These are phyloP conservation scores for Mycosphaerella sp. DNA, from an alignment of 2,329 filamentous ascomycete genomes.

Conservation along the genomic window DNA sequence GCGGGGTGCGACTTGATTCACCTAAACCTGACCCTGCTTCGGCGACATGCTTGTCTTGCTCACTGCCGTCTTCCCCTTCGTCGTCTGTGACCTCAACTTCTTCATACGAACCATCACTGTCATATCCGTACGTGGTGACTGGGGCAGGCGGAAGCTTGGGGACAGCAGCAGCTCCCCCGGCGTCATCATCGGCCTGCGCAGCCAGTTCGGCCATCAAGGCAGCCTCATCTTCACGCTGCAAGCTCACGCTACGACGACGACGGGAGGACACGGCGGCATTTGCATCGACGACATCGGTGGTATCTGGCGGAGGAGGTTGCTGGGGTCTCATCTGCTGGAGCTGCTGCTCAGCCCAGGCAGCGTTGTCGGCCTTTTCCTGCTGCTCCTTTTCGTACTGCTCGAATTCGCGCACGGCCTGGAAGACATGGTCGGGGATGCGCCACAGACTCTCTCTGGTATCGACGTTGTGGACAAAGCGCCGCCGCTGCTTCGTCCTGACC, in stretches of 20 bases:
- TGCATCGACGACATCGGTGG: constrained; percentile 19
- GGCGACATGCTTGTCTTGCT: constrained; percentile 19
- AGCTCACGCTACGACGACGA: constrained; percentile 28
- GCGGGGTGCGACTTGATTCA: constrained; percentile 52
- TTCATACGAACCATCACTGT: constrained; percentile 64
- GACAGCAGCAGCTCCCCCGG: constrained; percentile 33
- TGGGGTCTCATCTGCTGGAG: constrained; percentile 25
- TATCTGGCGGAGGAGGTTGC: constrained; percentile 9
- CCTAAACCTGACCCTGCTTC: constrained; percentile 31
- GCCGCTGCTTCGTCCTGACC: constrained; percentile 84
- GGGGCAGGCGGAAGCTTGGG: not conserved
- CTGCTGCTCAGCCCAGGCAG: constrained; percentile 31
- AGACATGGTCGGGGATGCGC: constrained; percentile 84
- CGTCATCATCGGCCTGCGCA: constrained; percentile 31
- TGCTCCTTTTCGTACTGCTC: constrained; percentile 65
- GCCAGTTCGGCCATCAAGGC: constrained; percentile 32
- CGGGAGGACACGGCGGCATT: constrained; percentile 17
- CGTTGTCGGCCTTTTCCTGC: constrained; percentile 42
- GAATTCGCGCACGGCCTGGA: constrained; percentile 65
- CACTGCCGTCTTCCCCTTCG: constrained; percentile 41
- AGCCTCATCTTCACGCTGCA: constrained; percentile 34
- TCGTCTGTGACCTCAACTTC: constrained; percentile 66
- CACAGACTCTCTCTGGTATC: constrained; percentile 85
- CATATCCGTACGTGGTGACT: constrained; percentile 16
- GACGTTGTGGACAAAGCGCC: constrained; percentile 85